phyloP scores from a whole-genome alignment of 495 filamentous ascomycete species.

The Aspergillus asperescens region DNA sequence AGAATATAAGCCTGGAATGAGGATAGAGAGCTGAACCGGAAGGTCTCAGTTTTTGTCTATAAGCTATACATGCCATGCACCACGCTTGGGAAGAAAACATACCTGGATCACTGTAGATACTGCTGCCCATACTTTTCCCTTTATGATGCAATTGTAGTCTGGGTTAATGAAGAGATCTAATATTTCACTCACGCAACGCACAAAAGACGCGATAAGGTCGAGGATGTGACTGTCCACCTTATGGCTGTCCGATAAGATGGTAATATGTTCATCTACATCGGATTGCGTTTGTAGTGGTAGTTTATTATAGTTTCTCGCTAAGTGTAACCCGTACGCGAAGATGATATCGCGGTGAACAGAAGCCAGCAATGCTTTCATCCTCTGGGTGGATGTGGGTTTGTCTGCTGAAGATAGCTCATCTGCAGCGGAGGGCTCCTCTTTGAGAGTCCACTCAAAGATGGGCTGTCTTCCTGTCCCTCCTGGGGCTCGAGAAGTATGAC shows the following conservation, averaged over 20 bases:
- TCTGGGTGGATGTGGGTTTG: background rate
- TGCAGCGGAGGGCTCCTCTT: background rate
- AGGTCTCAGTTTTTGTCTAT: too few species aligned
- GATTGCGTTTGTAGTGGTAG: background rate
- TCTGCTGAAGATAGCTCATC: background rate
- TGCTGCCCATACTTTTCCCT: slow-evolving; percentile 12
- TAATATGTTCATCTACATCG: background rate
- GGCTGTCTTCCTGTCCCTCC: background rate
- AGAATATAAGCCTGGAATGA: too few species aligned
- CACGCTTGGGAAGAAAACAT: background rate
- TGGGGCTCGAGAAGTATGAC: background rate
- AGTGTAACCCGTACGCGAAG: background rate
- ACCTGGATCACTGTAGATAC: background rate
- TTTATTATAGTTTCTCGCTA: slow-evolving; percentile 1
- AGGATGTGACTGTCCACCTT: background rate
- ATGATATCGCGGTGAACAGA: slow-evolving; percentile 6
- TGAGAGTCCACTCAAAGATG: slow-evolving; percentile 8
- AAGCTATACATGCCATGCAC: too few species aligned
- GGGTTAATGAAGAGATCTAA: slow-evolving; percentile 3
- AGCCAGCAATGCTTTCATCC: slow-evolving; percentile 6
- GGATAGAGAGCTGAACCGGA: too few species aligned
- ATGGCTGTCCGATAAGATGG: background rate
- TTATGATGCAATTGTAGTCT: slow-evolving; percentile 8
- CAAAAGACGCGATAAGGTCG: background rate
- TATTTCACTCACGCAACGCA: background rate